phyloP scores from a whole-genome alignment of 2,329 filamentous ascomycete species.

The Fusarium torreyae region DNA sequence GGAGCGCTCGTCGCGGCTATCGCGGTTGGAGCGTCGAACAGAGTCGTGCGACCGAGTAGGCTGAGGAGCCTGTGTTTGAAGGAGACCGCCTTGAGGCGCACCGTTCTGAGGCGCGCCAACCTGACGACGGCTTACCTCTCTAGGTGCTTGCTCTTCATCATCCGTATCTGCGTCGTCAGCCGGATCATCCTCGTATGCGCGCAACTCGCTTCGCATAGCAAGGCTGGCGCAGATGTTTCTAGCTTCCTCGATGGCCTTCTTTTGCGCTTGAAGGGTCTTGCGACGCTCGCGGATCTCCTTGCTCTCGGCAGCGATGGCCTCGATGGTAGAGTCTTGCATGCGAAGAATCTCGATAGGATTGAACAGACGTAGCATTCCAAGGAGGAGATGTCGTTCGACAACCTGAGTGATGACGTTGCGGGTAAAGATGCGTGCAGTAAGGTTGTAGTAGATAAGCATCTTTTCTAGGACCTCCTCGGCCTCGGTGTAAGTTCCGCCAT shows the following conservation, averaged over 20 bases:
- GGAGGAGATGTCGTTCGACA: constrained; percentile 65
- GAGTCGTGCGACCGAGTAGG: constrained; percentile 42
- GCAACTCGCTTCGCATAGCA: constrained; percentile 67
- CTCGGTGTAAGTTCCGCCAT: constrained; percentile 64
- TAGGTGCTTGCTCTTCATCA: constrained; percentile 49
- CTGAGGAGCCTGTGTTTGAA: constrained; percentile 34
- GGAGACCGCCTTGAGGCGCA: constrained; percentile 33
- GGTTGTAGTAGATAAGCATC: constrained; percentile 70
- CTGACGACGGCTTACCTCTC: constrained; percentile 36
- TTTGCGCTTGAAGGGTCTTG: constrained; percentile 63
- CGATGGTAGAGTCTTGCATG: constrained; percentile 62
- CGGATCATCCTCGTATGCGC: constrained; percentile 57
- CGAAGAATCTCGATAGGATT: constrained; percentile 67
- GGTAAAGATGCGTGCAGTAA: constrained; percentile 67
- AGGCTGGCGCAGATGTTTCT: constrained; percentile 65
- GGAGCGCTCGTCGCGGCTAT: constrained; percentile 45
- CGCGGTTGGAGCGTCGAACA: constrained; percentile 41
- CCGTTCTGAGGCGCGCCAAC: constrained; percentile 38
- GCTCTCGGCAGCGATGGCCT: constrained; percentile 68
- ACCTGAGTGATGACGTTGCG: constrained; percentile 69
- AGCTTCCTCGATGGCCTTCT: constrained; percentile 66
- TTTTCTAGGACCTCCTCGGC: constrained; percentile 69
- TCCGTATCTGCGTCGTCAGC: constrained; percentile 53
- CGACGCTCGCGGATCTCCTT: constrained; percentile 67
- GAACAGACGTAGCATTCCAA: constrained; percentile 67